Evolutionary conservation across 1,284 basidiomycete species (phyloP).

Genomic region (Xanthoconium separans): DNA sequence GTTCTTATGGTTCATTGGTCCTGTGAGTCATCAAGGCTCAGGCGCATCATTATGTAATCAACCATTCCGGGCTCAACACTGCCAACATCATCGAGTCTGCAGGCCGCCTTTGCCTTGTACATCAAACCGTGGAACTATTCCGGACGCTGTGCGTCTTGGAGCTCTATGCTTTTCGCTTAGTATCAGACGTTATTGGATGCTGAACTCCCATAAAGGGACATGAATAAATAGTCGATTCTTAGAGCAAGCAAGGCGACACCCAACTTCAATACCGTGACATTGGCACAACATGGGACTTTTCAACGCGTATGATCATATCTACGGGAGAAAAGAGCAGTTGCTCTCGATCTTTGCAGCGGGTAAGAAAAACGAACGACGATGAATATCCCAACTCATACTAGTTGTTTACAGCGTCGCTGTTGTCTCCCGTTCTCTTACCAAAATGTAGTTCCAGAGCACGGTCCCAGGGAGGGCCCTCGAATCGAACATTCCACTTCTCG

Average conservation of each 20-base stretch:
- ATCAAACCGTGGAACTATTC: too few relatives aligned
- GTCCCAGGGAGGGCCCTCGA: conserved; percentile 31
- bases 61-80: too few relatives aligned
- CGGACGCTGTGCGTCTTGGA: too few relatives aligned
- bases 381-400: neutral
- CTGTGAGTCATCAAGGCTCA: too few relatives aligned
- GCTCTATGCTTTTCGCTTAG: too few relatives aligned
- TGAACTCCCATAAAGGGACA: too few relatives aligned
- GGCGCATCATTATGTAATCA: too few relatives aligned
- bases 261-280: neutral
- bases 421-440: neutral
- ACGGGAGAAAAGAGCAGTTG: neutral
- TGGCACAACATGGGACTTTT: neutral
- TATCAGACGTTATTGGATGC: too few relatives aligned
- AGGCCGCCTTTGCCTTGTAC: too few relatives aligned
- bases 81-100: too few relatives aligned
- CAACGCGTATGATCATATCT: neutral
- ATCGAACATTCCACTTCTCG: conserved; percentile 13
- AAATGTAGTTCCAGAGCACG: neutral
- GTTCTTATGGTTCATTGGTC: too few relatives aligned
- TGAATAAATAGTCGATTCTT: too few relatives aligned
- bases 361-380: neutral
- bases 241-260: neutral
- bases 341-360: neutral
- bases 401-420: neutral